Conservation (phyloP, 2,329 filamentous ascomycete species). For the Aspergillus sp. region DNA sequence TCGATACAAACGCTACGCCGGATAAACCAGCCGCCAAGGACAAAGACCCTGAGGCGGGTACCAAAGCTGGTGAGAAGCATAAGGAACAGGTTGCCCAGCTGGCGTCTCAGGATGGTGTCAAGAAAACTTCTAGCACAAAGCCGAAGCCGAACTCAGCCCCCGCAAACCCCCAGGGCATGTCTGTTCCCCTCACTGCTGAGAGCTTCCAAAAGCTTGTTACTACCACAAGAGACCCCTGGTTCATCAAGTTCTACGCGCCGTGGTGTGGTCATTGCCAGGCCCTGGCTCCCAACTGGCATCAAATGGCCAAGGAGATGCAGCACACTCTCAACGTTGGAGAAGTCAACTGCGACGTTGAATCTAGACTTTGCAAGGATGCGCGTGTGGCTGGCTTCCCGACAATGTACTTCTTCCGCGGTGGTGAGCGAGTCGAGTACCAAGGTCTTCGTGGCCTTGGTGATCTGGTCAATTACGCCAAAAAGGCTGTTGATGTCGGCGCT, state of each 20-base stretch:
- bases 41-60: constrained; percentile 35
- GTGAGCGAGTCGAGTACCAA: constrained; percentile 87
- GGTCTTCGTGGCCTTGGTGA: constrained; percentile 90
- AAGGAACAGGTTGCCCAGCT: constrained; percentile 34
- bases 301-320: constrained; percentile 87
- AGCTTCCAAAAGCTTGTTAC: constrained; percentile 83
- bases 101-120: constrained; percentile 15
- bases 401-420: constrained; percentile 85
- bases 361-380: constrained; percentile 87
- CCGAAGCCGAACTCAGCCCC: constrained; percentile 50
- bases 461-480: constrained; percentile 79
- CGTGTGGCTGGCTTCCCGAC: constrained; percentile 77
- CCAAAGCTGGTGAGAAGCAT: constrained; percentile 36
- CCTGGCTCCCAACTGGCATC: constrained; percentile 83
- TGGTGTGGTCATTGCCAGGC: constrained; percentile 97
- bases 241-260: constrained; percentile 97
- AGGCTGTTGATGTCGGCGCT: constrained; percentile 70
- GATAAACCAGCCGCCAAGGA: constrained; percentile 38
- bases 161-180: constrained; percentile 72
- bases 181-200: constrained; percentile 72
- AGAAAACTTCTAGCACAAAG: constrained; percentile 40
- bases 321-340: constrained; percentile 87
- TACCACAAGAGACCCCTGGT: constrained; percentile 87
- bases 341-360: constrained; percentile 87
- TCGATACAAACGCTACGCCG: constrained; percentile 39